Conservation (phyloP, 2,329 filamentous ascomycete genomes). For the Anisogramma anomala region DNA sequence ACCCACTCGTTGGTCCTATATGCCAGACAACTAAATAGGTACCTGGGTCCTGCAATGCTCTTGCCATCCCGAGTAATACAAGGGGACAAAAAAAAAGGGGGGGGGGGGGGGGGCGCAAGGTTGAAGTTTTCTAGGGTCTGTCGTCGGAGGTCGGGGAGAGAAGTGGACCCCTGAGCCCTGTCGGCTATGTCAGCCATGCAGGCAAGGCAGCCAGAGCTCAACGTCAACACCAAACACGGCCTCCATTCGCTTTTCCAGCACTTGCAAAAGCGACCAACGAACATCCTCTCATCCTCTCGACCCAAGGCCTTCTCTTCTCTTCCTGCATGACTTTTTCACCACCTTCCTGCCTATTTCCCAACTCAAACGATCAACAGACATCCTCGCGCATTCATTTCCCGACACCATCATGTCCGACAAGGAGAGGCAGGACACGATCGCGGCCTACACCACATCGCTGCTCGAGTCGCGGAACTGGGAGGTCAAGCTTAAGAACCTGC, state of each 20-base stretch:
- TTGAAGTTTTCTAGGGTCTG: too few relatives aligned
- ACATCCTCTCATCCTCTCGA: too few relatives aligned
- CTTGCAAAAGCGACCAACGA: too few relatives aligned
- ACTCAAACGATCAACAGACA: too few relatives aligned
- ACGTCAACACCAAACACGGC: background rate
- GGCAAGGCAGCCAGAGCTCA: background rate
- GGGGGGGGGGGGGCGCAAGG: too few relatives aligned
- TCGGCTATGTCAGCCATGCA: background rate
- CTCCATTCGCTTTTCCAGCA: background rate
- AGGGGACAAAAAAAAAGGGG: too few relatives aligned
- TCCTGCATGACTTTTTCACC: background rate
- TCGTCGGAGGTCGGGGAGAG: too few relatives aligned
- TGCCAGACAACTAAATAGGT: too few relatives aligned
- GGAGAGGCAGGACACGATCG: conserved; percentile 58
- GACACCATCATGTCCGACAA: conserved; percentile 39
- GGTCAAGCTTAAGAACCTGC: conserved; percentile 86
- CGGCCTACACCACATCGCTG: conserved; percentile 68
- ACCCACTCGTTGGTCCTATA: too few relatives aligned
- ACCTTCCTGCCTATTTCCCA: background rate
- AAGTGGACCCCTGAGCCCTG: background rate
- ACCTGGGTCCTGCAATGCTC: too few relatives aligned
- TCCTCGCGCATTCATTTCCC: background rate
- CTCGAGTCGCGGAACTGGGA: conserved; percentile 98
- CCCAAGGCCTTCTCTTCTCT: background rate
- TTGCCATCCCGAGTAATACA: too few relatives aligned